These are phyloP conservation scores for Cryptosporidium viatorum DNA, from an alignment of 169 alveolate species.

Conservation along the genomic window DNA sequence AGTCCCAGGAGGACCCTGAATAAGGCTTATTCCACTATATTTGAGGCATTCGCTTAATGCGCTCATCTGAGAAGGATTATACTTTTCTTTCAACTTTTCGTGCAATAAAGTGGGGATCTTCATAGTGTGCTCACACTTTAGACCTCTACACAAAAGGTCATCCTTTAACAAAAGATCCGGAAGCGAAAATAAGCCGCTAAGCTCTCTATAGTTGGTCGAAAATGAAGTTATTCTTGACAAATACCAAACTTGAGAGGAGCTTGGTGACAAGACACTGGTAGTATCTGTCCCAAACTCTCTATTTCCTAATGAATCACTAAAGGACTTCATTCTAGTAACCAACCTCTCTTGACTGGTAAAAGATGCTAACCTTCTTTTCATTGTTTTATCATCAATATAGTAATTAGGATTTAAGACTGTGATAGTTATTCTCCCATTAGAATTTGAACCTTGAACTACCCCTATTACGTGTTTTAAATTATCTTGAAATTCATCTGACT, in stretches of 20 bases:
- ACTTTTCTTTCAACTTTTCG: constrained; percentile 7
- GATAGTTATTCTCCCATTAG: constrained; percentile 24
- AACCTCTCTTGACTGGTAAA: constrained; percentile 24
- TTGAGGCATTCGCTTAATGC: constrained; percentile 73
- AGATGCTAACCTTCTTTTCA: constrained; percentile 8
- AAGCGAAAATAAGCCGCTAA: constrained; percentile 54
- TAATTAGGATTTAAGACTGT: constrained; percentile 37
- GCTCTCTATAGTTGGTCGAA: constrained; percentile 62
- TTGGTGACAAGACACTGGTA: neutral
- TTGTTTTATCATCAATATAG: constrained; percentile 16
- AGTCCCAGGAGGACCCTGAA: constrained; percentile 99
- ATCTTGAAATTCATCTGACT: neutral
- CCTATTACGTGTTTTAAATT: constrained; percentile 43
- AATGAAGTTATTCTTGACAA: constrained; percentile 63
- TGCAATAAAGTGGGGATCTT: constrained; percentile 31
- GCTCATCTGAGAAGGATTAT: constrained; percentile 58
- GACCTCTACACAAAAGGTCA: constrained; percentile 14
- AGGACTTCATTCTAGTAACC: constrained; percentile 4
- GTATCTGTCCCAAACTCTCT: neutral
- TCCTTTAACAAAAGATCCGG: constrained; percentile 41
- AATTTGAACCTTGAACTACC: constrained; percentile 68
- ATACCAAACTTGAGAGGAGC: constrained; percentile 16
- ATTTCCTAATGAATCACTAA: constrained; percentile 1
- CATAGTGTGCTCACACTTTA: neutral
- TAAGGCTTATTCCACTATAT: constrained; percentile 90